A percentile compares a stretch with the other conserved stretches of the same genome.
Evolutionary conservation across 2,329 filamentous ascomycete species (phyloP).

Genomic region (Cladophialophora chaetospira): DNA sequence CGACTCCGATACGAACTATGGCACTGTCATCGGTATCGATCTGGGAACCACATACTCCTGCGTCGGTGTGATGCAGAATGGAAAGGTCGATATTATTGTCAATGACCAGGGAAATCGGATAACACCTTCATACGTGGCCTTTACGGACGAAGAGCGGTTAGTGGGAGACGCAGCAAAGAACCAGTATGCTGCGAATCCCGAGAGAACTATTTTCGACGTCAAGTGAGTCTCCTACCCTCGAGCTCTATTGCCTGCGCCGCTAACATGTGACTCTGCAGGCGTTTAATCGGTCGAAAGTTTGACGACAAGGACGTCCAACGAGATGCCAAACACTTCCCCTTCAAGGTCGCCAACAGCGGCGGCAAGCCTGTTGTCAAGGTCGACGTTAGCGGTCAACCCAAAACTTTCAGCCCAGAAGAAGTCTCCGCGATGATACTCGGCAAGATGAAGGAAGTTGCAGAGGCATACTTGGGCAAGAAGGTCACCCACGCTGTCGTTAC

Average conservation of each 20-base stretch:
- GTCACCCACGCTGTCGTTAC: constrained; percentile 76
- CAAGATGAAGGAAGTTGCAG: constrained; percentile 69
- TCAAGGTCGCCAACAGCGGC: constrained; percentile 86
- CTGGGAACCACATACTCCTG: constrained; percentile 85
- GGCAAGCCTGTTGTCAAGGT: constrained; percentile 83
- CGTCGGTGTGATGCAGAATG: constrained; percentile 93
- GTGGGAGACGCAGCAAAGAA: constrained; percentile 98
- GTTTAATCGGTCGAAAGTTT: constrained; percentile 82
- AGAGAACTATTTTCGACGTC: constrained; percentile 75
- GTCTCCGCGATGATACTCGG: constrained; percentile 67
- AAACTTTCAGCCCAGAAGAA: constrained; percentile 68
- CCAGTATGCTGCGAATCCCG: constrained; percentile 80
- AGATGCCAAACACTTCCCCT: constrained; percentile 98
- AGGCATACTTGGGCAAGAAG: constrained; percentile 62
- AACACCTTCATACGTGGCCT: constrained; percentile 91
- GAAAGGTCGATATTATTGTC: constrained; percentile 92
- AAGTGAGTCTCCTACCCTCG: constrained; percentile 63
- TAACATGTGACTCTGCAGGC: constrained; percentile 52
- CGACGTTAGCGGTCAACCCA: constrained; percentile 59
- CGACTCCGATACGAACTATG: constrained; percentile 64
- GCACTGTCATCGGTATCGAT: constrained; percentile 94
- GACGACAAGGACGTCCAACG: constrained; percentile 82
- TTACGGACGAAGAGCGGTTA: constrained; percentile 94
- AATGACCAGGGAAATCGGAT: constrained; percentile 98
- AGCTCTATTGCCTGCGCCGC: neutral